phyloP scores from a whole-genome alignment of 257 asterid genomes.

The Capsicum baccatum region DNA sequence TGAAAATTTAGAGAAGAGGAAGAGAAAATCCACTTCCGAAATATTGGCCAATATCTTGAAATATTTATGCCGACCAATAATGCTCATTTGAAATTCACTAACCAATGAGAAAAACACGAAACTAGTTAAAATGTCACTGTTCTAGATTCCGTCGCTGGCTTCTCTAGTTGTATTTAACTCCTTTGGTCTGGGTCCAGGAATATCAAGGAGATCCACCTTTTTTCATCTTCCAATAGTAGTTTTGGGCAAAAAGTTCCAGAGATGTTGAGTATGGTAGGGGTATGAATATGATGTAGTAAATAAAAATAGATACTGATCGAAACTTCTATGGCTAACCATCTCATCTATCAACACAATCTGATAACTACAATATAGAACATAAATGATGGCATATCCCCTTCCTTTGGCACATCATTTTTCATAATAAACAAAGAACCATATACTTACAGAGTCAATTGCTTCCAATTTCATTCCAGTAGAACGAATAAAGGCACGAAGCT shows the following conservation, averaged over 20 bases:
- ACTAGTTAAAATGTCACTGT: not conserved
- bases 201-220: not conserved
- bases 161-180: slow-evolving; percentile 6
- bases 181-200: not conserved
- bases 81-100: slow-evolving; percentile 1
- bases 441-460: slow-evolving; percentile 77
- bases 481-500: slow-evolving; percentile 75
- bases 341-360: not conserved
- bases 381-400: slow-evolving; percentile 1
- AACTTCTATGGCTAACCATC: slow-evolving; percentile 19
- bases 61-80: not conserved
- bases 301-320: slow-evolving; percentile 13
- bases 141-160: not conserved
- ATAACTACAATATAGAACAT: not conserved
- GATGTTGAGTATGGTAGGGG: not conserved
- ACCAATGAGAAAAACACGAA: not conserved
- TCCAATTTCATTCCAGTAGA: slow-evolving; percentile 93
- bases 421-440: slow-evolving; percentile 24
- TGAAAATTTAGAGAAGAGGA: not conserved
- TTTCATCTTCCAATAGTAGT: slow-evolving; percentile 17
- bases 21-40: not conserved
- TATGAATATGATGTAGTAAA: not conserved
- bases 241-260: not conserved
- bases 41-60: slow-evolving; percentile 6
- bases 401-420: slow-evolving; percentile 9